phyloP scores from a whole-genome alignment of 768 basidiomycete genomes.

The Rhodocollybia butyracea region DNA sequence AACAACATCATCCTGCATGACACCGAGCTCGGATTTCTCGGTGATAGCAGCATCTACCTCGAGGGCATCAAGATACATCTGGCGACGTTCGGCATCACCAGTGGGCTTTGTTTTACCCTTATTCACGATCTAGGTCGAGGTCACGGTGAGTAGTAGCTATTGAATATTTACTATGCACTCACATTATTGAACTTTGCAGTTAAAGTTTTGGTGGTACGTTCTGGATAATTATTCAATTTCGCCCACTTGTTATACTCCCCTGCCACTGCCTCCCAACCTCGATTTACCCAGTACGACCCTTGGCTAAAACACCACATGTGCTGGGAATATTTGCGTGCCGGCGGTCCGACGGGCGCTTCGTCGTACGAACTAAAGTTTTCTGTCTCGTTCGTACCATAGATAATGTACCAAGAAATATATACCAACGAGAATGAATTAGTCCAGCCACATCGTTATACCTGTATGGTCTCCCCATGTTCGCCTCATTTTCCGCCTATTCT shows the following conservation, averaged over 20 bases:
- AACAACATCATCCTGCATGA: neutral
- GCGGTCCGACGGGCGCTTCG: too few relatives aligned
- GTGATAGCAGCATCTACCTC: neutral
- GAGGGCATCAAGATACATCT: neutral
- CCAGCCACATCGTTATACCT: too few relatives aligned
- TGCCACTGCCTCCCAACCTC: neutral
- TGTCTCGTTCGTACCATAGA: too few relatives aligned
- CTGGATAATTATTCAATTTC: neutral
- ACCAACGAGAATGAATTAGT: too few relatives aligned
- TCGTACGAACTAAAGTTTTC: too few relatives aligned
- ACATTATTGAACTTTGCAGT: neutral
- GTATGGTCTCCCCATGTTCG: too few relatives aligned
- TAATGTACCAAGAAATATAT: too few relatives aligned
- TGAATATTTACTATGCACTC: neutral
- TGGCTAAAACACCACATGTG: too few relatives aligned
- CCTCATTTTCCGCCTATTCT: too few relatives aligned
- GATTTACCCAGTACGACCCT: too few relatives aligned
- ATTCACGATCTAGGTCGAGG: neutral
- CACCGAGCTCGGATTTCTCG: neutral
- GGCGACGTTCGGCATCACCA: neutral
- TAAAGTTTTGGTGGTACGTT: neutral
- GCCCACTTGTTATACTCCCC: neutral
- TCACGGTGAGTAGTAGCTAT: neutral
- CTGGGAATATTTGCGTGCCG: too few relatives aligned
- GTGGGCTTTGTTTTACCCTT: neutral